Evolutionary conservation across 257 asterid species (phyloP), one percentile per base, ranked within the genome.

Genomic region (Cynanchum wilfordii): DNA sequence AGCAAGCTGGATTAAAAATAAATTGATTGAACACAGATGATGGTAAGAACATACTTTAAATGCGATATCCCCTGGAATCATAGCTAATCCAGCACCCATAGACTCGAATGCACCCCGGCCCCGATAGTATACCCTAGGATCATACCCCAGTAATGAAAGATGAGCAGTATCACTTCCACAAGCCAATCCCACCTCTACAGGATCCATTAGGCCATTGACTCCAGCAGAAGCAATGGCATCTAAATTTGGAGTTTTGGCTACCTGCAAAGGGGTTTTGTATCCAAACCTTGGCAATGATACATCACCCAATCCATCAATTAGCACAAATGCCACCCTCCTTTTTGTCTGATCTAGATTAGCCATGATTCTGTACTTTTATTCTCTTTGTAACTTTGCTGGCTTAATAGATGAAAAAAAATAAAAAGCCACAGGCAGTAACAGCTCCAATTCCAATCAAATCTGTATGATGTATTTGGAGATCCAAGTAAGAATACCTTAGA

Each of bases 131-230:
- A 86, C 83, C 73, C 97, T 79, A 1, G 98, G 99, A 75, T 95
- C 97, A 82, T 92, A 95, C 29, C 98, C 98, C 88, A 92, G 47
- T 65, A 95, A 70, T 50, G 98, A 92, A 75, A 95, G 93, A 85
- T 95, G 99, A 3, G 99, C 98, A 10, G 99, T 95, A 74, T 95
- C 99, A 77, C 98, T 95, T 71, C 99, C 98, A 72, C 99, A 95
- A 55, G 82, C 99, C 79, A 95, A 80, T 30, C 99, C 99, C 9
- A 85, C 93, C 84, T 95, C 99, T 33, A 95, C 98, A 47, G 99
- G 98, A 77, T 95, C 99, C 99, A 95, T 95, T 33, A 95, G 84
- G 58, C 98, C 99, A 76, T 89, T 95, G 58, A 92, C 74, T 20
- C 99, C 98, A 8, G 99, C 87, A 5, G 94, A 92, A 55, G 99